A percentile compares a stretch with the other conserved stretches of the same genome.
These are phyloP conservation scores for Penicillium palitans DNA, from an alignment of 2,329 filamentous ascomycete genomes.

Conservation along the genomic window DNA sequence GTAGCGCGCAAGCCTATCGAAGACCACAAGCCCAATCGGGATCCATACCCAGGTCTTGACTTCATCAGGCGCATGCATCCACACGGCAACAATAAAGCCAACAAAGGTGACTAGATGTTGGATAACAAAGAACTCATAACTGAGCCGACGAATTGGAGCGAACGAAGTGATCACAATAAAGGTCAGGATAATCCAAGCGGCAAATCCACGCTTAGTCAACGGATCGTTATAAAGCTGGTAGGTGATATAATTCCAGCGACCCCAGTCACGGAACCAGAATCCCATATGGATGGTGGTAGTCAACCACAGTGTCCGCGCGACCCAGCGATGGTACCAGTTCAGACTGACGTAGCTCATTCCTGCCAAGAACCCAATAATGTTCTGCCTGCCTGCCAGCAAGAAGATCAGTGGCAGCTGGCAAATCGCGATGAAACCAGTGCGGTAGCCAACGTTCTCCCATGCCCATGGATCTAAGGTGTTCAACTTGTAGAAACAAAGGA, in stretches of 20 bases:
- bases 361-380: slow-evolving; percentile 51
- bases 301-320: slow-evolving; percentile 53
- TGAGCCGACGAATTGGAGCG: slow-evolving; percentile 50
- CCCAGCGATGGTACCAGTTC: slow-evolving; percentile 57
- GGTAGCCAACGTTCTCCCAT: slow-evolving; percentile 59
- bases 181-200: slow-evolving; percentile 52
- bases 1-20: slow-evolving; percentile 47
- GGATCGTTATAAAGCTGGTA: slow-evolving; percentile 51
- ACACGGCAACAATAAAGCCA: slow-evolving; percentile 51
- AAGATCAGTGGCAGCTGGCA: slow-evolving; percentile 58
- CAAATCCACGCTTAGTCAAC: slow-evolving; percentile 54
- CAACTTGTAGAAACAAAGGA: slow-evolving; percentile 58
- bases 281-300: slow-evolving; percentile 56
- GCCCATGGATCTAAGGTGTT: slow-evolving; percentile 51
- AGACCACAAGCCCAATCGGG: slow-evolving; percentile 47
- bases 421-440: slow-evolving; percentile 55
- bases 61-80: slow-evolving; percentile 49
- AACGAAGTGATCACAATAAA: slow-evolving; percentile 55
- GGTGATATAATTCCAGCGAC: slow-evolving; percentile 51
- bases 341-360: slow-evolving; percentile 53
- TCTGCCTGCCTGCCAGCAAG: slow-evolving; percentile 57
- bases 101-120: slow-evolving; percentile 56
- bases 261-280: slow-evolving; percentile 57
- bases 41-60: slow-evolving; percentile 51
- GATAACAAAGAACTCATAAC: slow-evolving; percentile 57